A percentile compares a stretch with the other conserved stretches of the same genome.
phyloP scores from a whole-genome alignment of 2,329 filamentous ascomycete genomes.

The Scytalidium sp. region DNA sequence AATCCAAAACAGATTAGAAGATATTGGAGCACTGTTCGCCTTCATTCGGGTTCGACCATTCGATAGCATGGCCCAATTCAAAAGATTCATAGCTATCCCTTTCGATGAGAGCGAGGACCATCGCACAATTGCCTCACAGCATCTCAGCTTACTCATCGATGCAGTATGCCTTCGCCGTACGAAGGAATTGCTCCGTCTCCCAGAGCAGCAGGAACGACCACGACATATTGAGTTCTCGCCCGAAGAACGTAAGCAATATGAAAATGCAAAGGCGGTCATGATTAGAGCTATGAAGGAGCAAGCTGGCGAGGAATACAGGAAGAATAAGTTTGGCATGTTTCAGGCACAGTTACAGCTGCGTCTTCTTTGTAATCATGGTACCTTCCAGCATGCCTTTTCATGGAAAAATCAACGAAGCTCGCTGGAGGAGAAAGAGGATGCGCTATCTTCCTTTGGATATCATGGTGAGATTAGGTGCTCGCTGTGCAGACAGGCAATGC shows the following conservation, averaged over 20 bases:
- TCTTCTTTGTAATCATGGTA: slow-evolving; percentile 48
- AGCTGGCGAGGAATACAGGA: slow-evolving; percentile 31
- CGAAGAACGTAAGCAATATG: slow-evolving; percentile 30
- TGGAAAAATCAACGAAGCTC: slow-evolving; percentile 34
- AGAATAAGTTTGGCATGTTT: slow-evolving; percentile 40
- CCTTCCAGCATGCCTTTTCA: slow-evolving; percentile 41
- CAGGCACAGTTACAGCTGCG: slow-evolving; percentile 43
- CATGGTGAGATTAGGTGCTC: slow-evolving; percentile 25
- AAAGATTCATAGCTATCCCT: slow-evolving; percentile 16
- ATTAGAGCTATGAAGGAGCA: slow-evolving; percentile 34
- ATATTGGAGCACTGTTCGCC: slow-evolving; percentile 27
- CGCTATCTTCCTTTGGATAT: slow-evolving; percentile 4
- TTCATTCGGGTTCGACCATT: slow-evolving; percentile 10
- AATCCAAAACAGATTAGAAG: slow-evolving; percentile 29
- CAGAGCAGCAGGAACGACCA: slow-evolving; percentile 19
- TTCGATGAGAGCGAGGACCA: slow-evolving; percentile 24
- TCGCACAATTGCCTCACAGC: slow-evolving; percentile 11
- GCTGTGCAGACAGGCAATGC: slow-evolving; percentile 26
- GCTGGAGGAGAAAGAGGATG: slow-evolving; percentile 33
- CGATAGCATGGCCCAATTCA: slow-evolving; percentile 9
- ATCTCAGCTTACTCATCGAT: slow-evolving; percentile 31
- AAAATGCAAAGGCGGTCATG: slow-evolving; percentile 33
- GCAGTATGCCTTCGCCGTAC: slow-evolving; percentile 39
- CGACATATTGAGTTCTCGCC: slow-evolving; percentile 29
- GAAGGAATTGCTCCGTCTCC: slow-evolving; percentile 35